A percentile compares a stretch with the other conserved stretches of the same genome.
Evolutionary conservation across 2,329 filamentous ascomycete genomes (phyloP).

Genomic region (Exophiala spinifera): DNA sequence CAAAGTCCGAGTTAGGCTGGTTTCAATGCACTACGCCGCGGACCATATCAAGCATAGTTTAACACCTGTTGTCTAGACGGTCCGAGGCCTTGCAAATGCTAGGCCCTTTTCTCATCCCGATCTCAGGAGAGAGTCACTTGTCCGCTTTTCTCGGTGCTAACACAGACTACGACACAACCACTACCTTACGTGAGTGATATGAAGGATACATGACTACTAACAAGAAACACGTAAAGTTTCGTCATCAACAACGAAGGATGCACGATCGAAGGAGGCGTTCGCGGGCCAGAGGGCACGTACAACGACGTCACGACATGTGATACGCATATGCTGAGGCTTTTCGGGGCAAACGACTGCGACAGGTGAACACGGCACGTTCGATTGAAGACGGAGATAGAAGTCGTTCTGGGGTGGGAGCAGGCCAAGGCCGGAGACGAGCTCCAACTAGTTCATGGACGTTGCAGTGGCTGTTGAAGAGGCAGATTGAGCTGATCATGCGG

Average conservation of each 20-base stretch:
- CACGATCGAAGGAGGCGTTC: slow-evolving; percentile 28
- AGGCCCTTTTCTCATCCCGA: too few species aligned
- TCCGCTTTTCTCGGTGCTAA: too few species aligned
- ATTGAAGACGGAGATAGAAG: neutral
- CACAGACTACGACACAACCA: too few species aligned
- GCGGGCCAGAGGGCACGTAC: slow-evolving; percentile 22
- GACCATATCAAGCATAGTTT: too few species aligned
- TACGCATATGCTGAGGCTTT: slow-evolving; percentile 24
- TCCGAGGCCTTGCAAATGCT: too few species aligned
- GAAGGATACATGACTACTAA: too few species aligned
- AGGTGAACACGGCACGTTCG: slow-evolving; percentile 25
- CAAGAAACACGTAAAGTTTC: neutral
- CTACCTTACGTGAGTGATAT: too few species aligned
- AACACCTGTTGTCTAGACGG: too few species aligned
- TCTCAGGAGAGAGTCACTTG: too few species aligned
- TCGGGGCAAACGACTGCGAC: slow-evolving; percentile 32
- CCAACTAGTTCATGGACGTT: neutral
- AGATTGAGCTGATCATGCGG: slow-evolving; percentile 32
- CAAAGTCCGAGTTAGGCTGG: too few species aligned
- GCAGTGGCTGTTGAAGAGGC: slow-evolving; percentile 43
- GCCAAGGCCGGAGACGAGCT: slow-evolving; percentile 26
- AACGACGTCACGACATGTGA: slow-evolving; percentile 28
- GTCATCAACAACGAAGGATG: slow-evolving; percentile 29
- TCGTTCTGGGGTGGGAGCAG: neutral
- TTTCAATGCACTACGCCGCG: too few species aligned